These are phyloP conservation scores for Dictyostelium purpureum DNA, from an alignment of 78 protist genomes.

Conservation along the genomic window DNA sequence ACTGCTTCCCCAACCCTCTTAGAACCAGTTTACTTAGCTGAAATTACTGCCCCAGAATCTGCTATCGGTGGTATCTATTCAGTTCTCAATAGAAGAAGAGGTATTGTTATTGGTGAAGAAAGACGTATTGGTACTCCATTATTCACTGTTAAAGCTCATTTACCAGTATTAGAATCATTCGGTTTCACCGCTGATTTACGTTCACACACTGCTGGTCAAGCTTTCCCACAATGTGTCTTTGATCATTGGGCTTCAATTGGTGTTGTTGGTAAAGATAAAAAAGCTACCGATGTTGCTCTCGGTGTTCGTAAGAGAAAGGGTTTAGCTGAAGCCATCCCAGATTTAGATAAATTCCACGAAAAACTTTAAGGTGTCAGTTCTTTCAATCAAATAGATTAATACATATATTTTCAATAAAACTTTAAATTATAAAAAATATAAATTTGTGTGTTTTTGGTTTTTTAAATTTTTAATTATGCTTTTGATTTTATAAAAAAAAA, in stretches of 20 bases:
- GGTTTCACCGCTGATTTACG: constrained; percentile 92
- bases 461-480: too few relatives aligned
- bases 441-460: too few relatives aligned
- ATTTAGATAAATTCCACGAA: neutral
- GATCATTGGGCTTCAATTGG: constrained; percentile 90
- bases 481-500: too few relatives aligned
- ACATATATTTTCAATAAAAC: too few relatives aligned
- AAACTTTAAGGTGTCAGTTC: neutral
- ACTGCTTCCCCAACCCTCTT: constrained; percentile 93
- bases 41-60: constrained; percentile 92
- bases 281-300: constrained; percentile 1
- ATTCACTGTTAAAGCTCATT: constrained; percentile 79
- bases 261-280: constrained; percentile 21
- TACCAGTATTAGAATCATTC: constrained; percentile 96
- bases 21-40: constrained; percentile 98
- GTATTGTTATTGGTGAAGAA: constrained; percentile 93
- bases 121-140: constrained; percentile 59
- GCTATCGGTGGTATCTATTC: constrained; percentile 97
- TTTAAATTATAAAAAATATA: too few relatives aligned
- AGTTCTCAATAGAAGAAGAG: constrained; percentile 93
- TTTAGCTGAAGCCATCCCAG: constrained; percentile 17
- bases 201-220: constrained; percentile 92
- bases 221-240: constrained; percentile 94
- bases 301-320: constrained; percentile 90
- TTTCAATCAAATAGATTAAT: too few relatives aligned